Evolutionary conservation across 768 basidiomycete species (phyloP).

Genomic region (Trametes gibbosa): DNA sequence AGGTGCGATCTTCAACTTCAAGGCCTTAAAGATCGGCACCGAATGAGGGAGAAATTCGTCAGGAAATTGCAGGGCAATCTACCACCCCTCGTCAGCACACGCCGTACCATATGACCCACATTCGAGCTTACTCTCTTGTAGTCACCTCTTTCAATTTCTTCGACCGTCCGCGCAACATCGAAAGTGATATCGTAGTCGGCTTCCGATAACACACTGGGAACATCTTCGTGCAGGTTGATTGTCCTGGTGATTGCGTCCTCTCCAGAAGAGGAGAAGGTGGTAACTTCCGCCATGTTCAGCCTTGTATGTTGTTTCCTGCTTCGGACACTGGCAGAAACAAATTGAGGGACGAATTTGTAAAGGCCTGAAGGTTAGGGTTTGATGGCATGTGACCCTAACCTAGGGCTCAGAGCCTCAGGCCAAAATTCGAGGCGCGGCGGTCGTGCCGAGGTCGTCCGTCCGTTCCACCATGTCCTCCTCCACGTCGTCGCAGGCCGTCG

Average conservation of each 20-base stretch:
- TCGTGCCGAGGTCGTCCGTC: constrained; percentile 15
- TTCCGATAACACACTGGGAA: constrained; percentile 24
- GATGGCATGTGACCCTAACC: constrained; percentile 7
- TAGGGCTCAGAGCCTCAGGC: constrained; percentile 3
- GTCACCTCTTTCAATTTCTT: constrained; percentile 55
- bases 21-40: constrained; percentile 72
- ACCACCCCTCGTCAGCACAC: not conserved
- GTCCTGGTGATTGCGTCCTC: constrained; percentile 61
- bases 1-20: constrained; percentile 51
- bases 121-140: constrained; percentile 63
- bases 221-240: constrained; percentile 44
- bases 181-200: constrained; percentile 63
- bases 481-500: constrained; percentile 33
- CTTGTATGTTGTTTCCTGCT: not conserved
- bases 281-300: constrained; percentile 19
- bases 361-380: not conserved
- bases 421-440: constrained; percentile 11
- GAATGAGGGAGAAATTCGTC: constrained; percentile 88
- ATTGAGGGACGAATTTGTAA: not conserved
- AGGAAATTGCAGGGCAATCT: constrained; percentile 94
- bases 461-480: constrained; percentile 31
- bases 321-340: not conserved
- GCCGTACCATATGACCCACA: not conserved
- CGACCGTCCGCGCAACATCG: constrained; percentile 67
- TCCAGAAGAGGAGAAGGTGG: constrained; percentile 52